Conservation (phyloP, 129 eudicot genomes). For the Arctium lappa region DNA sequence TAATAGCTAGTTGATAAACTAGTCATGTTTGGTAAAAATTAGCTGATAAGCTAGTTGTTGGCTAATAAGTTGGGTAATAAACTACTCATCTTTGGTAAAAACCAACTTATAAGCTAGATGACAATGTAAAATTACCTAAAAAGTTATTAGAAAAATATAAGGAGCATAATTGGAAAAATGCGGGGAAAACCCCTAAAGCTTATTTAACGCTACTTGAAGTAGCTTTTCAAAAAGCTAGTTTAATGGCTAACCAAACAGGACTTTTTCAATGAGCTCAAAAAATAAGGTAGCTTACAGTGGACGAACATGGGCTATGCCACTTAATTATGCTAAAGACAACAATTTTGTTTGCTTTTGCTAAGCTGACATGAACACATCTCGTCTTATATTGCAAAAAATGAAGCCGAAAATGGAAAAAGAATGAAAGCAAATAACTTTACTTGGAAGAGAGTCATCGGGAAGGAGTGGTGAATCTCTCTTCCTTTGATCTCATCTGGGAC, state of each 20-base stretch:
- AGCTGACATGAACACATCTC: not conserved
- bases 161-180: not conserved
- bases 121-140: not conserved
- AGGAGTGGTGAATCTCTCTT: constrained; percentile 92
- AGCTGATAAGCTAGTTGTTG: no score
- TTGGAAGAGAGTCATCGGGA: constrained; percentile 94
- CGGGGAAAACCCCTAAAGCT: not conserved
- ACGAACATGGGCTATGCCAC: not conserved
- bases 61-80: no score
- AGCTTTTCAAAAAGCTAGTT: not conserved
- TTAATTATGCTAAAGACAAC: not conserved
- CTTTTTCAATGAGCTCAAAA: not conserved
- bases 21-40: no score
- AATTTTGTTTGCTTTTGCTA: not conserved
- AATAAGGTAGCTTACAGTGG: not conserved
- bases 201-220: not conserved
- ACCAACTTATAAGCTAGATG: not conserved
- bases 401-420: not conserved
- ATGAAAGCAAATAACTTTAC: constrained; percentile 32
- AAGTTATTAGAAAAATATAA: not conserved
- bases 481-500: constrained; percentile 98
- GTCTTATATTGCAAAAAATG: not conserved
- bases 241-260: not conserved
- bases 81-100: no score
- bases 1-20: no score